Evolutionary conservation across 345 rosid species (phyloP), one percentile per base, ranked within the genome.

Genomic region (Ceriops tagal): DNA sequence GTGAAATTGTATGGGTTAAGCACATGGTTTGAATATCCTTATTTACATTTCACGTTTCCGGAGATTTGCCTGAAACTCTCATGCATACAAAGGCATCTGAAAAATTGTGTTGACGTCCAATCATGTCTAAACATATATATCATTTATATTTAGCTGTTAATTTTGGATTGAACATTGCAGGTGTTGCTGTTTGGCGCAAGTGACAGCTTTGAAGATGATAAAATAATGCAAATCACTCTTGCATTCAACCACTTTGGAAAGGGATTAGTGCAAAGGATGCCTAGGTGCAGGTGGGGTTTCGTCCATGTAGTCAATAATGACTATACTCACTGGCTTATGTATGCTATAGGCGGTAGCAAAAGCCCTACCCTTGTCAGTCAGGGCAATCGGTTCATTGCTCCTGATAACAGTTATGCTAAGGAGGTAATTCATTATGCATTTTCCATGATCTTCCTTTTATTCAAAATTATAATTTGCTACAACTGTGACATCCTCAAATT

Each of bases 361-460:
- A 22, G 69, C 21, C 93, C 93, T 27, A 88, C 91, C 60, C 86
- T 90, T 71, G 71, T 90, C 52, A 90, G 96, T 62, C 87, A 88
- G 60, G 96, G 93, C 19, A 90, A 90, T 37, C 81, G 96, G n/a
- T 90, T 83, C 85, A 80, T 82, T 20, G 96, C 96, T 65, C 92
- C 93, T 9, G 79, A 79, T 5, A 73, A 85, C 28, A 13, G 16
- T 6, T 8, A 7, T 32, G 78, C 84, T 13, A 85, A 85, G 59
- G 80, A 86, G 84, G 90, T 86, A 68, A 46, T 43, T 43, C 15
- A 11, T 43, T 15, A 13, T 11, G 49, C 49, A 43, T 43, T 43
- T 43, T 43, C 49, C 49, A 43, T 3, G 18, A 43, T 43, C 49
- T 13, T 4, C 49, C 49, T 43, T 43, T 3, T 13, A 43, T 43